Base-by-base conservation (phyloP, 352 stramenopile species). In the Pythium brassicae region DNA sequence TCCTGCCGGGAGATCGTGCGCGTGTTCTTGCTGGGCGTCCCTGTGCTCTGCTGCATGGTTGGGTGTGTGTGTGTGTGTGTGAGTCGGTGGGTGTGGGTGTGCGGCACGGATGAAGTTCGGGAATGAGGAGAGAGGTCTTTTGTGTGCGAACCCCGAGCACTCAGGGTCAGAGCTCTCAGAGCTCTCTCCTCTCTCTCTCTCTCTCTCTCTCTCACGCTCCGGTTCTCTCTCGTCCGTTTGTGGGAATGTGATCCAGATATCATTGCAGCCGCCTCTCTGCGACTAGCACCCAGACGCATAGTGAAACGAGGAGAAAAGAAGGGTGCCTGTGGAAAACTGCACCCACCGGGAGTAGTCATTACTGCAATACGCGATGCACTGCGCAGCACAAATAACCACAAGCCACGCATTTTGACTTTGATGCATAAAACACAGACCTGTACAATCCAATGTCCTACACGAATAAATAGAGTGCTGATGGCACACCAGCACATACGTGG, bases 1-100 rank as follows among this genome's bases (percentile, higher is more conserved):
- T 62, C 56, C 29, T 55, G 56, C 27, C 56, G 56, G 17, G 56
- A 62, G 49, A 62, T 62, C 39, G 56, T 62, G 49, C 56, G 56
- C 27, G 40, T 50, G 27, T n/a, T 26, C 39, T 56, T 62, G 47
- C 47, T 52, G 37, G 27, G 34, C 2, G 46, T 12, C 25, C 44
- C 11, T 20, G 55, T 49, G 39, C 20, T 12, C 15, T 61, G 37
- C 47, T 56, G 48, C 20, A 47, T 61, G 1, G 17, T 29, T 19
- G 17, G 4, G 19, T 23, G 22, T 49, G 25, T 3, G 25, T 23
- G 43, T 32, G 37, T 57, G n/a, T 25, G 20, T 26, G 44, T n/a
- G 23, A 20, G 9, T 52, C 17, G 26, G 50, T 47, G 27, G 1
- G 42, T 45, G 26, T 22, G 5, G 12, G 15, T 45, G 49, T 12